Conservation (phyloP, 2,329 filamentous ascomycete genomes). For the Penicillium glabrum region DNA sequence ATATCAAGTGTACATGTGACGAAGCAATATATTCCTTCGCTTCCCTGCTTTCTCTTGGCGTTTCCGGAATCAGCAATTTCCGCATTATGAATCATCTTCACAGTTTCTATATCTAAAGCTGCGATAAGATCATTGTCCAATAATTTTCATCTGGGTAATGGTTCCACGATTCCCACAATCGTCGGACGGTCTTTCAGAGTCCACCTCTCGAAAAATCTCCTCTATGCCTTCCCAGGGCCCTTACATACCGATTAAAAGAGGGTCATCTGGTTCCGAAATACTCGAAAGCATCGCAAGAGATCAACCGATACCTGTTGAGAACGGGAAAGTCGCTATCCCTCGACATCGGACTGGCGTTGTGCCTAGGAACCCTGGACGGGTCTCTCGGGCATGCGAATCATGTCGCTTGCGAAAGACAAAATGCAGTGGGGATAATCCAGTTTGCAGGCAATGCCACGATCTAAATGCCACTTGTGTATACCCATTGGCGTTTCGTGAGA, state of each 20-base stretch:
- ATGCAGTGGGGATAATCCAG: neutral
- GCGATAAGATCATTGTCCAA: neutral
- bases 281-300: neutral
- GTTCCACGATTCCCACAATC: neutral
- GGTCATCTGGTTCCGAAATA: neutral
- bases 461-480: neutral
- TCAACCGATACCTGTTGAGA: neutral
- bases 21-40: neutral
- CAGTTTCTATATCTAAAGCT: neutral
- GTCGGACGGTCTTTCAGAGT: neutral
- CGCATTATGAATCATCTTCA: neutral
- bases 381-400: neutral
- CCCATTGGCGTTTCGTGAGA: neutral
- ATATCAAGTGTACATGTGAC: neutral
- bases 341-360: neutral
- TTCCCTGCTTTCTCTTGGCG: neutral
- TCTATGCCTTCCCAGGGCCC: neutral
- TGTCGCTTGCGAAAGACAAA: slow-evolving; percentile 1
- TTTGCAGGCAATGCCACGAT: neutral
- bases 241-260: neutral
- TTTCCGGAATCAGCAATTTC: neutral
- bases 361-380: neutral
- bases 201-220: neutral
- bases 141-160: neutral
- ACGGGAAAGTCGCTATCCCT: neutral